A percentile compares a stretch with the other conserved stretches of the same genome.
These are phyloP conservation scores for Haplosporangium sp. DNA, from an alignment of 371 early-diverging fungal genomes.

Conservation along the genomic window DNA sequence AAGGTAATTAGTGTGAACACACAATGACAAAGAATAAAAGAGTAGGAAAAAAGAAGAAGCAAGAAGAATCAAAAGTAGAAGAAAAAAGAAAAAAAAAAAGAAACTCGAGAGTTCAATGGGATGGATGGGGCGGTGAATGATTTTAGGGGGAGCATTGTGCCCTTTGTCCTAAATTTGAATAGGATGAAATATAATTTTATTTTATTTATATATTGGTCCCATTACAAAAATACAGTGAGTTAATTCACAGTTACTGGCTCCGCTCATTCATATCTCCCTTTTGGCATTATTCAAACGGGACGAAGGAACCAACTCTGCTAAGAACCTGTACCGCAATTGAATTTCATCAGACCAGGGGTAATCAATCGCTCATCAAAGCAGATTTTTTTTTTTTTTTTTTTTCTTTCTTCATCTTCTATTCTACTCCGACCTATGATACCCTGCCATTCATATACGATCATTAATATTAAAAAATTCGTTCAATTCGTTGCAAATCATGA, in stretches of 20 bases:
- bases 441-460: background rate
- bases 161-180: background rate
- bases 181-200: too few relatives aligned
- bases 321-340: background rate
- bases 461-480: background rate
- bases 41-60: background rate
- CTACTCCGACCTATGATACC: background rate
- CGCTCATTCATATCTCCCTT: background rate
- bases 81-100: background rate
- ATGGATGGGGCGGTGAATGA: background rate
- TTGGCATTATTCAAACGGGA: background rate
- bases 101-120: background rate
- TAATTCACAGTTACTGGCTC: background rate
- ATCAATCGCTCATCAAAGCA: background rate
- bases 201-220: background rate
- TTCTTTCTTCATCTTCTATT: background rate
- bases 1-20: background rate
- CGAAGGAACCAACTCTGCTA: too few relatives aligned
- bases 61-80: background rate
- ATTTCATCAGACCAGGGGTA: background rate
- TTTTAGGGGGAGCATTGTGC: too few relatives aligned
- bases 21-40: background rate
- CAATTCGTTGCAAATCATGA: background rate
- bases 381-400: too few relatives aligned
- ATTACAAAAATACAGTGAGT: background rate